Evolutionary conservation across 208 protist genomes (phyloP), one percentile per base, ranked within the genome.

Genomic region (Phytomonas serpens): DNA sequence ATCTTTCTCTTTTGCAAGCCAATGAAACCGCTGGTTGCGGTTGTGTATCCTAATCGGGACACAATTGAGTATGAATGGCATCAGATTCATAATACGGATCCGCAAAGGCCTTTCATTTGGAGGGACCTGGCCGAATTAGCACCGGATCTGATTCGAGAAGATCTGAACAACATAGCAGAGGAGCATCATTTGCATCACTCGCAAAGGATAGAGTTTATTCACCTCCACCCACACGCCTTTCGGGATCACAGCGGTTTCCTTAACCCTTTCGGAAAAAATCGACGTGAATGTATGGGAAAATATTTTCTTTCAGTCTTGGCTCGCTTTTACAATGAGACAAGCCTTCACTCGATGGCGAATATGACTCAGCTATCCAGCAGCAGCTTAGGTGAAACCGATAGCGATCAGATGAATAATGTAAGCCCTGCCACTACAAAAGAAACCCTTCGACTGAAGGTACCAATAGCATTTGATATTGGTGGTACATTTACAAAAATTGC

Each of bases 401-500:
- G 47, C 47, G 47, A 57, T 6, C 47, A 27, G 4, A 19, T 57
- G 10, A 57, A 57, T 57, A 27, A 27, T 19, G 27, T 57, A 27
- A 57, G 63, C 40, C 63, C 34, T 23, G 1, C 63, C 63, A 7
- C 63, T 6, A 62, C 0, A 1, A 62, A 27, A 0, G 19, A 67
- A 27, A 23, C 16, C 0, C 40, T 83, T 19, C 36, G 61, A 31
- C 70, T 93, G 29, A 74, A 73, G 32, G 86, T 94, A 27, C 93
- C 93, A 11, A 63, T 90, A 27, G 82, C 84, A 27, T 81, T 97
- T 52, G 93, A 97, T 75, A 95, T 97, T 78, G 93, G 93, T 23
- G 93, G 93, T 57, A 97, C 90, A 33, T 95, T 94, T 72, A 87
- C 88, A 27, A 97, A 97, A 75, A 68, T 97, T n/a, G 83, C 87